These are phyloP conservation scores for Leccinum uliginosum DNA, from an alignment of 768 basidiomycete genomes.

Conservation along the genomic window DNA sequence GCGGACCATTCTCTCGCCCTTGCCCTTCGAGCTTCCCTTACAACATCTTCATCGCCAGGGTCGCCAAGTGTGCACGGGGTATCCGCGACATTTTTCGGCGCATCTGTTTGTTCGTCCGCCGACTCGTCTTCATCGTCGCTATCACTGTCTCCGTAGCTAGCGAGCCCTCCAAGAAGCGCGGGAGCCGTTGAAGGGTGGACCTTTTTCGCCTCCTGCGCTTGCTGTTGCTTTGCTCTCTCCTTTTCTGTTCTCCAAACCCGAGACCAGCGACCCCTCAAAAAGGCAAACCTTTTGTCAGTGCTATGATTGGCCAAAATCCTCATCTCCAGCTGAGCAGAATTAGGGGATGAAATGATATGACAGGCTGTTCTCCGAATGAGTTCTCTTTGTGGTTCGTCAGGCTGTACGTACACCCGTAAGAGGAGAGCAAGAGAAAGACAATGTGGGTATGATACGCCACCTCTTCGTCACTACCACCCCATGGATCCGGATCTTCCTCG, in stretches of 20 bases:
- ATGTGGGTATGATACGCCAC: slow-evolving; percentile 28
- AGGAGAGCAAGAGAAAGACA: neutral
- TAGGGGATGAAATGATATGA: slow-evolving; percentile 66
- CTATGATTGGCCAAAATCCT: slow-evolving; percentile 87
- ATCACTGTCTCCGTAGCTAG: slow-evolving; percentile 57
- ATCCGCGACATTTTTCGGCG: neutral
- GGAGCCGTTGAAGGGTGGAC: neutral
- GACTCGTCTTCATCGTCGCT: slow-evolving; percentile 33
- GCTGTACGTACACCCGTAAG: slow-evolving; percentile 36
- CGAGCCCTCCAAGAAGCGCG: slow-evolving; percentile 47
- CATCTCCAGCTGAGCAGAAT: slow-evolving; percentile 80
- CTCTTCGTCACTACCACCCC: slow-evolving; percentile 73
- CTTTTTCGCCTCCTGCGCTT: slow-evolving; percentile 23
- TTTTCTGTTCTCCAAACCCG: slow-evolving; percentile 58
- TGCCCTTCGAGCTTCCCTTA: slow-evolving; percentile 44
- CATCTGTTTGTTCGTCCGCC: slow-evolving; percentile 20
- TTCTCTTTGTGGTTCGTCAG: slow-evolving; percentile 52
- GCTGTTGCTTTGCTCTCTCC: slow-evolving; percentile 36
- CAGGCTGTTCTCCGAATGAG: slow-evolving; percentile 74
- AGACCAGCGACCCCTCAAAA: slow-evolving; percentile 74
- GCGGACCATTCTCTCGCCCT: slow-evolving; percentile 58
- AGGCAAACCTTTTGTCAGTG: slow-evolving; percentile 71
- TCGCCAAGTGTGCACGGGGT: neutral
- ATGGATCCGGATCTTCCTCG: slow-evolving; percentile 41
- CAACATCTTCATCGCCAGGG: slow-evolving; percentile 16